Percentiles rank a stretch among this genome's conserved stretches.
phyloP scores from a whole-genome alignment of 371 early-diverging fungal species.

The Mucor mucedo region DNA sequence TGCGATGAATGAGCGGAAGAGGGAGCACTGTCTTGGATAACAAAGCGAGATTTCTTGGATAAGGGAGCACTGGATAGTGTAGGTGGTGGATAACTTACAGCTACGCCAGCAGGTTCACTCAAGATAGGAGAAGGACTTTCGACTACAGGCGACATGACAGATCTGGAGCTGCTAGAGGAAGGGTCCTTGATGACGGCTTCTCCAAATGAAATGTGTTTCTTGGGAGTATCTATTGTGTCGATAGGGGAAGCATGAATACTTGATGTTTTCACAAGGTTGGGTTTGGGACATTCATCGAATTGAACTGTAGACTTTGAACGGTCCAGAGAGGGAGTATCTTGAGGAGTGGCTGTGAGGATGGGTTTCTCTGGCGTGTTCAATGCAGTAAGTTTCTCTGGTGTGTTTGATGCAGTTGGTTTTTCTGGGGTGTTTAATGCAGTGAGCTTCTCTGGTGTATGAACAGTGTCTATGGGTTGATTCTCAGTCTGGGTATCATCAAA shows the following conservation, averaged over 20 bases:
- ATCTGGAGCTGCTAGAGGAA: not conserved
- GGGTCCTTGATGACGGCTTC: constrained; percentile 36
- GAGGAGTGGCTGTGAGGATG: not conserved
- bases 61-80: constrained; percentile 1
- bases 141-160: constrained; percentile 13
- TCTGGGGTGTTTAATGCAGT: too few relatives aligned
- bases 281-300: constrained; percentile 27
- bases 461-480: too few relatives aligned
- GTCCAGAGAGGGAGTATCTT: not conserved
- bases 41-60: constrained; percentile 33
- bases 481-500: constrained; percentile 37
- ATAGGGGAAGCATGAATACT: constrained; percentile 2
- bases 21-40: constrained; percentile 23
- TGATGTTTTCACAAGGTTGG: constrained; percentile 3
- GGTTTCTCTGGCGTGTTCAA: too few relatives aligned
- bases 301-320: constrained; percentile 21
- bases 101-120: not conserved
- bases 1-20: not conserved
- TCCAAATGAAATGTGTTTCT: constrained; percentile 57
- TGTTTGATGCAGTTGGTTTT: too few relatives aligned
- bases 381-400: too few relatives aligned
- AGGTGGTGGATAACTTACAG: not conserved
- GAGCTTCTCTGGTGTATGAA: not conserved
- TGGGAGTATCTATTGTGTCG: not conserved
- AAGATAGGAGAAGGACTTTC: constrained; percentile 13